Evolutionary conservation across 139 green algal genomes (phyloP), one percentile per base, ranked within the genome.

Genomic region (Asterochloris erici): DNA sequence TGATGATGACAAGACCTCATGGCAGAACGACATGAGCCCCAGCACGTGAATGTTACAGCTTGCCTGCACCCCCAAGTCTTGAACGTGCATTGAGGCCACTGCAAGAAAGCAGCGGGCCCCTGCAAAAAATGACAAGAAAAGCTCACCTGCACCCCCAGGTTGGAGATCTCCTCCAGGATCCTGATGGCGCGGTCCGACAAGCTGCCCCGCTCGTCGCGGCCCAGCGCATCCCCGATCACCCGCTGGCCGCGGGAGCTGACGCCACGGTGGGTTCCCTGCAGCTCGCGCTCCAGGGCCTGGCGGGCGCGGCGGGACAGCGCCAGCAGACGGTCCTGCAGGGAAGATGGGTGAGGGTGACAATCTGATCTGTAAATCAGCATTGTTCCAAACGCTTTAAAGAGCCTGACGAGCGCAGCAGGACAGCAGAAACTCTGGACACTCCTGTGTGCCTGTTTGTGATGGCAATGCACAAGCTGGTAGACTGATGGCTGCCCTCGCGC

Each of bases 141-240:
- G 15, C 26, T 14, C 29, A 78, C 79, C 79, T 77, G 54, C n/a
- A 63, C 28, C 6, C 79, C 68, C 24, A 74, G 21, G 12, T 38
- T 64, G 29, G 27, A 64, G 28, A 77, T 28, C 11, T 75, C 47
- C 29, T 82, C 81, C 68, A 64, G 24, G 24, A 83, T 68, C 10
- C 38, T 85, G 21, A 74, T 21, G 38, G 63, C 69, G 6, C 76
- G 76, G 60, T 80, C 76, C 29, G 76, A 80, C n/a, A 80, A 54
- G 17, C 68, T 62, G 24, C 54, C 68, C 76, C 68, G 76, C 24
- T n/a, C 23, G 23, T 13, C 47, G 14, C 61, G 24, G n/a, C 21
- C 54, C 54, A 27, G 23, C 26, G 23, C 70, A 61, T 61, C 73
- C 26, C 74, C 63, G 28, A 54, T 21, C 29, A 63, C 47, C 29